Percentiles rank a stretch among this genome's conserved stretches.
These are phyloP conservation scores for Elasticomyces elasticus DNA, from an alignment of 495 filamentous ascomycete species.

Conservation along the genomic window DNA sequence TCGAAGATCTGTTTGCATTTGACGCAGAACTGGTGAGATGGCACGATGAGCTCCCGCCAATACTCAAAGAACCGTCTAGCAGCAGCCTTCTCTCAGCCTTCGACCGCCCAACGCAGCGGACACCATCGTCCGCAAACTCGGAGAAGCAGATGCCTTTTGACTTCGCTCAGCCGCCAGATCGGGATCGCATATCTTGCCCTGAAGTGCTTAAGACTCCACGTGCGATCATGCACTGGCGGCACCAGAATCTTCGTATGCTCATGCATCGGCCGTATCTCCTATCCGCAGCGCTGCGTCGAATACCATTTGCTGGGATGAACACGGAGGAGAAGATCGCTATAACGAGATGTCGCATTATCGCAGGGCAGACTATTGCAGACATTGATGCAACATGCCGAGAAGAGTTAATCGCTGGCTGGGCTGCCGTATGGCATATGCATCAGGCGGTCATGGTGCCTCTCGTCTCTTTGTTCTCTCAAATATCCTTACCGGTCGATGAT, in stretches of 20 bases:
- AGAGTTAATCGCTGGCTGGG: constrained; percentile 72
- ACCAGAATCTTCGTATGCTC: constrained; percentile 66
- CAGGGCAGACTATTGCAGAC: constrained; percentile 59
- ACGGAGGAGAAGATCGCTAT: constrained; percentile 63
- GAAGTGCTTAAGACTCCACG: constrained; percentile 59
- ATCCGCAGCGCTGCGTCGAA: constrained; percentile 57
- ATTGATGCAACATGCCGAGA: constrained; percentile 58
- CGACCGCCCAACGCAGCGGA: neutral
- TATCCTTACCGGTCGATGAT: constrained; percentile 1
- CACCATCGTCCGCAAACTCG: neutral
- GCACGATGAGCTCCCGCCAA: constrained; percentile 62
- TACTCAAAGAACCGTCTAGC: constrained; percentile 35
- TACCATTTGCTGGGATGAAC: constrained; percentile 44
- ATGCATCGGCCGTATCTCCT: constrained; percentile 66
- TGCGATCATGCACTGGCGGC: constrained; percentile 74
- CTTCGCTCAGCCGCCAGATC: constrained; percentile 11
- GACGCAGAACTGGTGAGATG: constrained; percentile 60
- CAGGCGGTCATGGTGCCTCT: constrained; percentile 72
- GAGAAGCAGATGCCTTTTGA: constrained; percentile 5
- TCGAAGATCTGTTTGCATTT: constrained; percentile 53
- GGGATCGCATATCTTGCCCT: constrained; percentile 49
- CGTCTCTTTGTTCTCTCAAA: constrained; percentile 43
- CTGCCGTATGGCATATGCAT: constrained; percentile 74
- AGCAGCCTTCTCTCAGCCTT: neutral
- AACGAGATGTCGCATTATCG: constrained; percentile 57